Percentiles rank a stretch among this genome's conserved stretches.
phyloP scores from a whole-genome alignment of 208 protist species.

The Crithidia mellificae region DNA sequence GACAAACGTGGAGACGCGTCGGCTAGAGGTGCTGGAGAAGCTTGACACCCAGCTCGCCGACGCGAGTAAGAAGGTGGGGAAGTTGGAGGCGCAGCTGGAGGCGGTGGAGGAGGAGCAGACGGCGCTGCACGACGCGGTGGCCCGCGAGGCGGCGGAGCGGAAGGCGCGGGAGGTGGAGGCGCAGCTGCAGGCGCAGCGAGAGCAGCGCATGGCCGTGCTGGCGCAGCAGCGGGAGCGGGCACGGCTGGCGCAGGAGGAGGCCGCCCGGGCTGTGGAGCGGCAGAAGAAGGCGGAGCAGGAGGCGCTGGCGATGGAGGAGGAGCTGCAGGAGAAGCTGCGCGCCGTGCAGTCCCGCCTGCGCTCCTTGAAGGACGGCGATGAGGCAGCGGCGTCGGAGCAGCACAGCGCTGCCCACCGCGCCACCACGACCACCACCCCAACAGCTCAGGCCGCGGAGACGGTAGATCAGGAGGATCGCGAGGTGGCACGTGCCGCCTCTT shows the following conservation, averaged over 20 bases:
- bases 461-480: constrained; percentile 3
- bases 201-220: constrained; percentile 50
- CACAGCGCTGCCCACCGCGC: too few species aligned
- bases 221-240: constrained; percentile 69
- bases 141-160: constrained; percentile 44
- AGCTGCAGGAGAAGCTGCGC: constrained; percentile 61
- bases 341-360: constrained; percentile 56
- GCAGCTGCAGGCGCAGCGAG: constrained; percentile 59
- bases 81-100: constrained; percentile 27
- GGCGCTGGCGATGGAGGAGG: constrained; percentile 57
- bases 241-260: constrained; percentile 58
- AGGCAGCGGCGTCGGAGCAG: not conserved
- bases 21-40: constrained; percentile 32
- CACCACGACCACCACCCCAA: not conserved
- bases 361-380: constrained; percentile 21
- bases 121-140: constrained; percentile 32
- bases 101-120: constrained; percentile 26
- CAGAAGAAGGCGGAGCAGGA: constrained; percentile 67
- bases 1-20: constrained; percentile 25
- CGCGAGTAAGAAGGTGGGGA: constrained; percentile 32
- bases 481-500: too few species aligned
- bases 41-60: constrained; percentile 27
- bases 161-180: constrained; percentile 55
- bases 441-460: not conserved
- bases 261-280: constrained; percentile 54